Base-by-base conservation (phyloP, 1,284 basidiomycete genomes). In the Malassezia restricta region DNA sequence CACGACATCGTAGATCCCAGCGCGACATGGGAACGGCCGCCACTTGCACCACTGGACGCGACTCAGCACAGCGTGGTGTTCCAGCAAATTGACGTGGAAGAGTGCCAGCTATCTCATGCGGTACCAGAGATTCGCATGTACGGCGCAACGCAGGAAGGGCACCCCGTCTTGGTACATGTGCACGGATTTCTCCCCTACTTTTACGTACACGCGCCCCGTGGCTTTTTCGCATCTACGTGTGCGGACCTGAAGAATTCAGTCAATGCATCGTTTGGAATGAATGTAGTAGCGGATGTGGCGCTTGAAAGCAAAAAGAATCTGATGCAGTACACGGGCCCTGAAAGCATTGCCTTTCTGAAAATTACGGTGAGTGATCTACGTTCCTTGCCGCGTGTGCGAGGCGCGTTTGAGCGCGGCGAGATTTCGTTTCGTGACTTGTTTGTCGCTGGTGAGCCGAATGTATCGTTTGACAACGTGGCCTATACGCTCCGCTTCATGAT, bases 401-500 rank as follows among this genome's bases (percentile, higher is more conserved):
- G 51, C 53, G 47, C 61, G 28, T 62, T 71, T 27, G 70, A 73
- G 54, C 59, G 70, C 15, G 70, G 70, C 24, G 70, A 73, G 48
- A 53, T 71, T 17, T 49, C 54, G 33, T 73, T 71, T 51, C 61
- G 68, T 17, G 68, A 73, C 47, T 43, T 73, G 32, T 64, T 69
- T 44, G 63, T 59, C 6, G 35, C 65, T 5, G 70, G 70, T 7
- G 67, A 71, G 8, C 42, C 51, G n/a, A 40, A 51, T 46, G 56
- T 70, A 24, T 68, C 63, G 35, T 73, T 67, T 51, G 70, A 73
- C 41, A 71, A 73, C 48, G 66, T 73, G 47, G 66, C 65, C 5
- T 73, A 71, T 48, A 61, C 68, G 0, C 46, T 73, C 20, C 65
- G 70, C 37, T 73, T 73, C 59, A 73, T 73, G 70, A 70, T 73